Percentiles rank a stretch among this genome's conserved stretches.
phyloP scores from a whole-genome alignment of 2,329 filamentous ascomycete species.

The Lecanicillium sp. region DNA sequence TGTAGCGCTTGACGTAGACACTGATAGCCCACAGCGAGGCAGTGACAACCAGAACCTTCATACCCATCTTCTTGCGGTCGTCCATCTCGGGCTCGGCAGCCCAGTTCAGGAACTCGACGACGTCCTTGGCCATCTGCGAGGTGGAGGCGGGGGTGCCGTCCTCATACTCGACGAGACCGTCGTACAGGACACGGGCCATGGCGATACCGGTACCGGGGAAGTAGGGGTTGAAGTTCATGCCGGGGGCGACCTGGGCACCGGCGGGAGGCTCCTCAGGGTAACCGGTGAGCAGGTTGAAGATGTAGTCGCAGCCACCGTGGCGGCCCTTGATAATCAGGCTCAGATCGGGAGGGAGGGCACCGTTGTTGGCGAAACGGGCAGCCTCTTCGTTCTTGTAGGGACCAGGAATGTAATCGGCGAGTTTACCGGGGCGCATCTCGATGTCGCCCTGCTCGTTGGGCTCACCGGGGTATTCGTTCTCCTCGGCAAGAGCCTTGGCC shows the following conservation, averaged over 20 bases:
- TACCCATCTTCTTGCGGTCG: slow-evolving; percentile 98
- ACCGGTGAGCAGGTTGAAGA: slow-evolving; percentile 93
- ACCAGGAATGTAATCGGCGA: slow-evolving; percentile 90
- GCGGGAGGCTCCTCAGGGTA: slow-evolving; percentile 96
- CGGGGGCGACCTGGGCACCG: slow-evolving; percentile 75
- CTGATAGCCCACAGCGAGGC: slow-evolving; percentile 76
- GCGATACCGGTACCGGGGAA: slow-evolving; percentile 98
- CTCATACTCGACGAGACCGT: slow-evolving; percentile 96
- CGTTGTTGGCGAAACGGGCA: slow-evolving; percentile 95
- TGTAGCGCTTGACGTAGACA: slow-evolving; percentile 99
- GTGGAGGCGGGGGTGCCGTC: slow-evolving; percentile 90
- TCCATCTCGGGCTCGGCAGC: slow-evolving; percentile 98
- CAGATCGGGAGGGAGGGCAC: slow-evolving; percentile 94
- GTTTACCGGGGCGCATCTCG: slow-evolving; percentile 96
- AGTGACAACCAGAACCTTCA: slow-evolving; percentile 85
- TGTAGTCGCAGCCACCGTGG: slow-evolving; percentile 97
- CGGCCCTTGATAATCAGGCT: slow-evolving; percentile 95
- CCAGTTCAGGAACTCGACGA: slow-evolving; percentile 99
- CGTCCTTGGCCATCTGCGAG: slow-evolving; percentile 99
- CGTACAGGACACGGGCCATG: slow-evolving; percentile 97
- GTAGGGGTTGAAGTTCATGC: slow-evolving; percentile 99
- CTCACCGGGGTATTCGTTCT: slow-evolving; percentile 97
- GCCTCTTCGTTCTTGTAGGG: slow-evolving; percentile 99
- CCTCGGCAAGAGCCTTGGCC: slow-evolving; percentile 94
- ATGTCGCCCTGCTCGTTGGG: slow-evolving; percentile 97